phyloP scores from a whole-genome alignment of 1,284 basidiomycete genomes.

The Tausonia pullulans region DNA sequence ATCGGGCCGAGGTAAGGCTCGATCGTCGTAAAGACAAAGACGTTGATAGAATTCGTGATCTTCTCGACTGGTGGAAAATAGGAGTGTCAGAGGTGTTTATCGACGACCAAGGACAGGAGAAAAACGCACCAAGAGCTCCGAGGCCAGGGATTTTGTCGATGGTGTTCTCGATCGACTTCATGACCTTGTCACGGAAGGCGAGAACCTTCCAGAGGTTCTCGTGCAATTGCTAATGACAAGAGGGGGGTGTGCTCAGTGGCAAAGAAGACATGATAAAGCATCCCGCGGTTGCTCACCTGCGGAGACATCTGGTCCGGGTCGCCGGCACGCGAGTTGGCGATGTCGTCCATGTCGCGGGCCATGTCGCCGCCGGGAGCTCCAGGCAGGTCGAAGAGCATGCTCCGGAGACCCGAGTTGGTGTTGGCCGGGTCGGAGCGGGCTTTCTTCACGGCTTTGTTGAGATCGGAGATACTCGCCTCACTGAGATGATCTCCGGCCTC shows the following conservation, averaged over 20 bases:
- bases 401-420: conserved; percentile 38
- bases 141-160: conserved; percentile 55
- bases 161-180: conserved; percentile 74
- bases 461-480: conserved; percentile 78
- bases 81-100: conserved; percentile 13
- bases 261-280: too few species aligned
- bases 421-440: conserved; percentile 40
- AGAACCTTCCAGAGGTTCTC: conserved; percentile 73
- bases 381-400: conserved; percentile 46
- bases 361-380: conserved; percentile 44
- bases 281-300: conserved; percentile 42
- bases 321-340: conserved; percentile 56
- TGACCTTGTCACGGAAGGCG: conserved; percentile 69
- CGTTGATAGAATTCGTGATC: conserved; percentile 65
- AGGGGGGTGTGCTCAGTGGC: too few species aligned
- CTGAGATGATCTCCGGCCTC: conserved; percentile 40
- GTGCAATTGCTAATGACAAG: conserved; percentile 6
- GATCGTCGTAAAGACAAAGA: conserved; percentile 68
- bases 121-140: conserved; percentile 28
- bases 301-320: conserved; percentile 60
- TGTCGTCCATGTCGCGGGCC: conserved; percentile 60
- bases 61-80: conserved; percentile 64
- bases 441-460: conserved; percentile 65
- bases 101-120: background rate
- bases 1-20: conserved; percentile 68